These are phyloP conservation scores for Ailanthus altissimus DNA, from an alignment of 345 rosid species.

Conservation along the genomic window DNA sequence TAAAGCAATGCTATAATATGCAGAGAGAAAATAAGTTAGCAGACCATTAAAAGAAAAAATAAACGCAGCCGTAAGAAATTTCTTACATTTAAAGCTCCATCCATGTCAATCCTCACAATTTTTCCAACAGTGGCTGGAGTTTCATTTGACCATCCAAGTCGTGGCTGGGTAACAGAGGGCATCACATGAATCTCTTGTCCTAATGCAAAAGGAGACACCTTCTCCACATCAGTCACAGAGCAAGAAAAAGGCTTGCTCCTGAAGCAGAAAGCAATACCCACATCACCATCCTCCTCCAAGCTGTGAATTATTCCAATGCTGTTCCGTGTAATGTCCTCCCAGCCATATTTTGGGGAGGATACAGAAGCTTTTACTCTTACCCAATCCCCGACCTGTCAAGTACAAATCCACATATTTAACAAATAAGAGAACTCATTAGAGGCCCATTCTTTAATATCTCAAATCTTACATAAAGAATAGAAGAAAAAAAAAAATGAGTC, in stretches of 20 bases:
- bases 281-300: constrained; percentile 94
- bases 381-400: constrained; percentile 92
- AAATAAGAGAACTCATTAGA: constrained; percentile 13
- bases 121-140: constrained; percentile 93
- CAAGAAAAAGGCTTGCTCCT: constrained; percentile 88
- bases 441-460: neutral
- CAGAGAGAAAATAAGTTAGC: constrained; percentile 1
- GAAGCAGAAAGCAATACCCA: constrained; percentile 93
- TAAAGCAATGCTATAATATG: neutral
- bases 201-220: constrained; percentile 80
- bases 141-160: constrained; percentile 97
- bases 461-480: constrained; percentile 9
- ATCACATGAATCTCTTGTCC: constrained; percentile 85
- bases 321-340: constrained; percentile 86
- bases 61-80: neutral
- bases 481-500: neutral
- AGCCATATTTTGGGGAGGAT: constrained; percentile 93
- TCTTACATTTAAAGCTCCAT: constrained; percentile 93
- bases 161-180: constrained; percentile 80
- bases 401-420: constrained; percentile 23
- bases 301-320: constrained; percentile 90
- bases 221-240: constrained; percentile 92
- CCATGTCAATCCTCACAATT: constrained; percentile 88
- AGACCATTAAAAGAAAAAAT: neutral
- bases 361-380: constrained; percentile 93